Conservation (phyloP, 192 early-diverging fungal species). For the Rhizophlyctis rosea region DNA sequence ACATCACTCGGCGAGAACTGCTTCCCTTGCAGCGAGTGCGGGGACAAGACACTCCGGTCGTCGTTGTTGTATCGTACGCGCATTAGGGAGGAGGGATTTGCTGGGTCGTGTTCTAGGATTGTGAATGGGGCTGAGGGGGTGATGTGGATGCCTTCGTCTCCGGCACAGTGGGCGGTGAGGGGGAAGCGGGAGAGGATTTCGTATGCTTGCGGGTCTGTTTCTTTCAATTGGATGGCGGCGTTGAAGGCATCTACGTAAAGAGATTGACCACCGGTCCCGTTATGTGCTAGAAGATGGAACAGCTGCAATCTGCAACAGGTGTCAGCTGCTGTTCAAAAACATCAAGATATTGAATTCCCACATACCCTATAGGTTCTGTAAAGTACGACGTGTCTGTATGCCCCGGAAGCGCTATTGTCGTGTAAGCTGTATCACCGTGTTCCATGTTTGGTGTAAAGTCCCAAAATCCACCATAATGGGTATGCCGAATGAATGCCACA, state of each 20-base stretch:
- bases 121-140: slow-evolving; percentile 54
- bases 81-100: slow-evolving; percentile 39
- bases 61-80: slow-evolving; percentile 83
- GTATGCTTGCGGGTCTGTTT: slow-evolving; percentile 55
- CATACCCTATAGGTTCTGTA: slow-evolving; percentile 77
- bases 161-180: slow-evolving; percentile 71
- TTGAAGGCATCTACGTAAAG: slow-evolving; percentile 79
- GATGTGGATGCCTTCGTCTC: slow-evolving; percentile 64
- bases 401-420: slow-evolving; percentile 63
- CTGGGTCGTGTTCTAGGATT: slow-evolving; percentile 64
- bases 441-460: slow-evolving; percentile 70
- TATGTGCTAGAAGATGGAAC: slow-evolving; percentile 71
- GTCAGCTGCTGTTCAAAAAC: no score
- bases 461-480: slow-evolving; percentile 79
- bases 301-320: slow-evolving; percentile 66
- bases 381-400: slow-evolving; percentile 89
- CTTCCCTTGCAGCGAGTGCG: no score
- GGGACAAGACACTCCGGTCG: slow-evolving; percentile 66
- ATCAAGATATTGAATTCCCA: no score
- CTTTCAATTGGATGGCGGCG: slow-evolving; percentile 61
- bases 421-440: slow-evolving; percentile 84
- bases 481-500: slow-evolving; percentile 72
- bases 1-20: slow-evolving; percentile 33
- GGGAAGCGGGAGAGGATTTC: slow-evolving; percentile 53
- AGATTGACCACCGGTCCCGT: slow-evolving; percentile 69